These are phyloP conservation scores for Sphagnum magellanicum DNA, from an alignment of 228 moss, liverwort and hornwort genomes.

Conservation along the genomic window DNA sequence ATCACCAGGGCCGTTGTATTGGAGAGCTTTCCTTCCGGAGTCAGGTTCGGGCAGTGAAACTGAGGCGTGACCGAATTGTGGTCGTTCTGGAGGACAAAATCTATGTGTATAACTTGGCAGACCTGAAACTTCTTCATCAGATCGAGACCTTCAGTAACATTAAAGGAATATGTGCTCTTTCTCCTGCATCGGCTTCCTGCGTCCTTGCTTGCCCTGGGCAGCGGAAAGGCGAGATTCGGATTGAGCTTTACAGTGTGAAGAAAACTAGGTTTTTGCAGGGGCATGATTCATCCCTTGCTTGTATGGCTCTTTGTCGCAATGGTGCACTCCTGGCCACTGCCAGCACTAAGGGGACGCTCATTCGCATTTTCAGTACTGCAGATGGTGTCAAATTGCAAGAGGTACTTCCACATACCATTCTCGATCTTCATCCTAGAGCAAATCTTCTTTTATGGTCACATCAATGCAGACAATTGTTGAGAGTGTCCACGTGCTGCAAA, in stretches of 20 bases:
- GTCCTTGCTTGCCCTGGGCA: conserved; percentile 47
- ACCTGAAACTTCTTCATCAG: conserved; percentile 28
- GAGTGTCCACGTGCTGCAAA: too few species aligned
- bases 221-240: conserved; percentile 40
- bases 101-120: conserved; percentile 36
- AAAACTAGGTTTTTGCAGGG: conserved; percentile 35
- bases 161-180: conserved; percentile 44
- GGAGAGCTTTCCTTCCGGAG: conserved; percentile 43
- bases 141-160: conserved; percentile 61
- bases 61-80: conserved; percentile 35
- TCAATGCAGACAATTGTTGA: neutral
- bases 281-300: conserved; percentile 45
- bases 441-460: neutral
- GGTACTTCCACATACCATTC: conserved; percentile 17
- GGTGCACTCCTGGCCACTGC: conserved; percentile 58
- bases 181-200: conserved; percentile 17
- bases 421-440: neutral
- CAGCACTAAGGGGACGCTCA: conserved; percentile 45
- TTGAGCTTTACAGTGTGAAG: conserved; percentile 26
- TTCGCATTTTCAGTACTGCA: conserved; percentile 52
- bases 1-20: conserved; percentile 27
- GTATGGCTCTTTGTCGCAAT: conserved; percentile 32
- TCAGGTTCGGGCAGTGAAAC: conserved; percentile 35
- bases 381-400: conserved; percentile 70
- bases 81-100: conserved; percentile 63